Evolutionary conservation across 163 green algal genomes (phyloP).

Genomic region (Chlorella variabilis): DNA sequence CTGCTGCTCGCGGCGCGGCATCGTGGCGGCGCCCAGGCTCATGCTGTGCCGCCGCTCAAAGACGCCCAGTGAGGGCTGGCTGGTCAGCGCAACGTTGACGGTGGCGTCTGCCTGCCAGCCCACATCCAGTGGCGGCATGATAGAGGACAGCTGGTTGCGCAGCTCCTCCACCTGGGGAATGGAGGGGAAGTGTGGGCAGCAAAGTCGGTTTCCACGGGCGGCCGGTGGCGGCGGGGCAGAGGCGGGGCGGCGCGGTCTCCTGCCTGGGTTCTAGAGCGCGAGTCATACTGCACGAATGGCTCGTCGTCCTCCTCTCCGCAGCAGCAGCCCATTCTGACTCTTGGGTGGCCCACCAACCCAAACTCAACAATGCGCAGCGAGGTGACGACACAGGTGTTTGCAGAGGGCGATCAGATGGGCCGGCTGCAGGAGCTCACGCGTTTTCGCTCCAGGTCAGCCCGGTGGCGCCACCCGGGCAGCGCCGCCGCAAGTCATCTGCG

Average conservation of each 20-base stretch:
- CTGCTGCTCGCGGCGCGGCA: neutral
- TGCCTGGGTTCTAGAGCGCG: neutral
- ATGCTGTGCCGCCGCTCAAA: conserved; percentile 36
- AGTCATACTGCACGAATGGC: neutral
- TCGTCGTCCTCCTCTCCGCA: neutral
- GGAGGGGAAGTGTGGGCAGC: neutral
- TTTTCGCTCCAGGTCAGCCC: too few species aligned
- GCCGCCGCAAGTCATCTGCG: too few species aligned
- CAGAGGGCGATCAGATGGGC: too few species aligned
- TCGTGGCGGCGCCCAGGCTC: neutral
- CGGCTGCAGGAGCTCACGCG: too few species aligned
- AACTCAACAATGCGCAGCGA: too few species aligned
- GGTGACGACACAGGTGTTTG: too few species aligned
- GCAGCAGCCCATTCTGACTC: neutral
- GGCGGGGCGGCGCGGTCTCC: neutral
- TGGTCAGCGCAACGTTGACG: neutral
- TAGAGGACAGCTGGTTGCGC: neutral
- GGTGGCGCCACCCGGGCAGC: too few species aligned
- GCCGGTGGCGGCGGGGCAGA: neutral
- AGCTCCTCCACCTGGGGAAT: conserved; percentile 18
- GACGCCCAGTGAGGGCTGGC: neutral
- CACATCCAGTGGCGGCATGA: conserved; percentile 18
- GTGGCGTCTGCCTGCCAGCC: neutral
- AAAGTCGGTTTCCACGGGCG: neutral
- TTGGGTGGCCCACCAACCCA: too few species aligned